Conservation (phyloP, 192 early-diverging fungal genomes). For the Podila horticola region DNA sequence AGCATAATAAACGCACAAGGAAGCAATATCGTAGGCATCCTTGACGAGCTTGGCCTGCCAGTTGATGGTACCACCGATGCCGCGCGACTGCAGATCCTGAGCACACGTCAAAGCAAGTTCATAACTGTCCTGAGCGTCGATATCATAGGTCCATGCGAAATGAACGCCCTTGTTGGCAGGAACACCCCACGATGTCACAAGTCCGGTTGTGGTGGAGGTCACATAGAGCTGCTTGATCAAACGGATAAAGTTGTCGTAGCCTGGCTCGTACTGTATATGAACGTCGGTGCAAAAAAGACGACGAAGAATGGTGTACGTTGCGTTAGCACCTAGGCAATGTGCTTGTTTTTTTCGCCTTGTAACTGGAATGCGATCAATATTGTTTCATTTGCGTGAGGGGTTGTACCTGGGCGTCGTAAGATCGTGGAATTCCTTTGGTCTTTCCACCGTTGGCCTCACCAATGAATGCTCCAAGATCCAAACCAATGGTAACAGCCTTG, state of each 20-base stretch:
- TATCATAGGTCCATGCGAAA: slow-evolving; percentile 26
- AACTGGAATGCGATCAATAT: slow-evolving; percentile 5
- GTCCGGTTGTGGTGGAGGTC: neutral
- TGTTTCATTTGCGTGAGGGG: no score
- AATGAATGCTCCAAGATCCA: slow-evolving; percentile 12
- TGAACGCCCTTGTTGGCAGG: slow-evolving; percentile 31
- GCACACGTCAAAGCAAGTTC: neutral
- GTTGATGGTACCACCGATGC: slow-evolving; percentile 24
- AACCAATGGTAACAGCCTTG: slow-evolving; percentile 16
- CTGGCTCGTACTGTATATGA: slow-evolving; percentile 9
- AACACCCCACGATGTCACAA: slow-evolving; percentile 22
- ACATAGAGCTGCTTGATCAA: slow-evolving; percentile 6
- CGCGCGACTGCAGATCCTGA: slow-evolving; percentile 6
- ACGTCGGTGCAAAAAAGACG: neutral
- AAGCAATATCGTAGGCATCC: slow-evolving; percentile 22
- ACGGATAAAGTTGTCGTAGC: slow-evolving; percentile 23
- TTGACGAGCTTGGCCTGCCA: slow-evolving; percentile 30
- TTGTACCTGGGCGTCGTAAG: slow-evolving; percentile 15
- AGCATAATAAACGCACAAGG: slow-evolving; percentile 1
- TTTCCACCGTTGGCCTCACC: slow-evolving; percentile 10
- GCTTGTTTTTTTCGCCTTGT: neutral
- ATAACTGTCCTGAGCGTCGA: slow-evolving; percentile 22
- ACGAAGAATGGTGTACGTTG: no score
- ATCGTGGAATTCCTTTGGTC: slow-evolving; percentile 14
- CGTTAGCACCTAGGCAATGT: no score